Evolutionary conservation across 306 rosid species (phyloP).

Genomic region (Oxytropis ochrocephala): DNA sequence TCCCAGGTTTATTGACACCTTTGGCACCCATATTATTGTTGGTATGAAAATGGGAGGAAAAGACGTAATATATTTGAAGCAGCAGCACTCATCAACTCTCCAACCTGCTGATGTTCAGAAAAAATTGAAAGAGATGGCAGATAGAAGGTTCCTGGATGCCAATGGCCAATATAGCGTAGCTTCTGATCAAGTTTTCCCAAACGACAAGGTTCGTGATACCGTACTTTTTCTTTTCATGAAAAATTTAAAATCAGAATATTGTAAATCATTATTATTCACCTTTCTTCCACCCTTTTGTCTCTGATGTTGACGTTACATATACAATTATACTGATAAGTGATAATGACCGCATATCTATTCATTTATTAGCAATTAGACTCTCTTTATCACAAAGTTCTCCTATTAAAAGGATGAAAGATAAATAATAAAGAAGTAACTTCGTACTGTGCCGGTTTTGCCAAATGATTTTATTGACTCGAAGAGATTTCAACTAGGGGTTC

Average conservation of each 20-base stretch:
- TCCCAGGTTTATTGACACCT: conserved; percentile 79
- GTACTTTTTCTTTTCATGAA: not conserved
- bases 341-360: not conserved
- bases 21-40: conserved; percentile 92
- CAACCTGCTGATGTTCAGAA: conserved; percentile 91
- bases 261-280: not conserved
- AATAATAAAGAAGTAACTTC: not conserved
- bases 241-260: not conserved
- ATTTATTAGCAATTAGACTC: not conserved
- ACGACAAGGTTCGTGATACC: conserved; percentile 50
- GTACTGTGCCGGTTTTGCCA: not conserved
- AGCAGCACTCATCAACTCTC: conserved; percentile 82
- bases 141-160: conserved; percentile 68
- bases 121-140: conserved; percentile 84
- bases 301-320: not conserved
- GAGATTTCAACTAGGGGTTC: not conserved
- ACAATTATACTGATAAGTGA: not conserved
- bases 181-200: conserved; percentile 61
- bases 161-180: conserved; percentile 45
- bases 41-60: conserved; percentile 98
- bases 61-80: conserved; percentile 93
- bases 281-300: not conserved
- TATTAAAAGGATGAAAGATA: not conserved
- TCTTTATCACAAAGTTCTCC: not conserved
- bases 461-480: not conserved